Base-by-base conservation (phyloP, 805 yeast species). In the Babjeviella inositovora region DNA sequence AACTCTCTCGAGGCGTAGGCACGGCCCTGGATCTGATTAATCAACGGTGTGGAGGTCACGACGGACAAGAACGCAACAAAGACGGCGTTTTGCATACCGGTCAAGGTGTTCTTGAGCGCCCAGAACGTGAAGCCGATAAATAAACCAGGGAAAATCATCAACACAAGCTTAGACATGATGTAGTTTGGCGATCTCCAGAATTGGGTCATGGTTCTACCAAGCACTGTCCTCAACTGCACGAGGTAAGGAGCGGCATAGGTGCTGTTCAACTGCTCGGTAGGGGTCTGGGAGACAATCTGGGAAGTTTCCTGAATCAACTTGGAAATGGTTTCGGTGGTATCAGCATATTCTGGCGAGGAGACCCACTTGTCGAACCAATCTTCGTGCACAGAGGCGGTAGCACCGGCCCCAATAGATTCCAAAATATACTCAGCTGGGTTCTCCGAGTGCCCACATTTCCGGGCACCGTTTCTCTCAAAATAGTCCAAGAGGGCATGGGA, bases 111-210 rank as follows among this genome's bases (percentile, higher is more conserved):
- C 21, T 30, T 28, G 25, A 31, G 24, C 9, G 32, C 29, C 17
- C 23, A 36, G 26, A 37, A 37, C 5, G 74, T 56, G 44, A 79
- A 79, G 20, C 93, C 92, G 31, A 71, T 62, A 40, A 73, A 70
- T 10, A 77, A 38, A 18, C 80, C 68, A 21, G 70, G 55, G 10
- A 62, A 40, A 17, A 57, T 40, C 31, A 51, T 49, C 33, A 68
- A 45, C 39, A 55, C 51, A 13, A 68, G 34, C 48, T 76, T 79
- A 17, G 87, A 55, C 43, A 58, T 53, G 32, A 76, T 57, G 40
- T 76, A 75, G 14, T 50, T 39, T 5, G 72, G 75, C 30, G 71
- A 59, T 44, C 90, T 59, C 65, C 66, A 71, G 32, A 57, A 54
- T 32, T 54, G 61, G 7, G 43, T 39, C 22, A 37, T 39, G 13